Base-by-base conservation (phyloP, 2,329 filamentous ascomycete genomes). In the Verticillium nonalfalfae region DNA sequence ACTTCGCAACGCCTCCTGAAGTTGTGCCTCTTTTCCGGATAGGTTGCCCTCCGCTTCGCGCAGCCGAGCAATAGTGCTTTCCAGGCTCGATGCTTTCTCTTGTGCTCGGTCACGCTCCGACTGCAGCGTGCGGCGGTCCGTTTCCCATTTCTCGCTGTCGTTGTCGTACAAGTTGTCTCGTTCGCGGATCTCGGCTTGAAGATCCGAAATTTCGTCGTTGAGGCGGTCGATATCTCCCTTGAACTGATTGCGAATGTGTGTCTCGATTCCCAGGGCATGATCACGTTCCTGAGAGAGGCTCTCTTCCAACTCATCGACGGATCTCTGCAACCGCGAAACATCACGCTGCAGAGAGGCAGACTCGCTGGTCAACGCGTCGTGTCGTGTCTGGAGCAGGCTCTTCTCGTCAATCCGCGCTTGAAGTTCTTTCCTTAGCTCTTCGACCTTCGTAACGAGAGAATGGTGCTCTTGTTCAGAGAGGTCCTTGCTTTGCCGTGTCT, bases 71-170 rank as follows among this genome's bases (percentile, higher is more conserved):
- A 93, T 87, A 0, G 88, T 90, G 60, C 85, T 83, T 72, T 92
- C 88, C 38, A 91, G 81, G 9, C 87, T 85, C 11, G 78, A 76
- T 3, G 86, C 87, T 67, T 86, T 86, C 67, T 91, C 86, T 69
- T 91, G 87, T 0, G 87, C 86, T 61, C 83, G 82, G 57, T 86
- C 81, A 60, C 85, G 85, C 67, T 91, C 86, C 1, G 86, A 80
- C 67, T 90, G 84, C 1, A 93, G 75, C 50, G 81, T 83, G 38
- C 85, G 83, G 68, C 81, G 87, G 68, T 88, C 85, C 7, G 82
- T 84, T 59, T 90, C 86, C 89, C 89, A 92, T 67, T 87, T 86
- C 65, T 91, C 89, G 71, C 83, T 85, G 68, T 91, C 87, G 61
- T 88, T 85, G 62, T 88, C 86, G 74, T 89, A 88, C 40, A 89